Conservation (phyloP, 1,139 yeast species). For the Candida tunisiensis region DNA sequence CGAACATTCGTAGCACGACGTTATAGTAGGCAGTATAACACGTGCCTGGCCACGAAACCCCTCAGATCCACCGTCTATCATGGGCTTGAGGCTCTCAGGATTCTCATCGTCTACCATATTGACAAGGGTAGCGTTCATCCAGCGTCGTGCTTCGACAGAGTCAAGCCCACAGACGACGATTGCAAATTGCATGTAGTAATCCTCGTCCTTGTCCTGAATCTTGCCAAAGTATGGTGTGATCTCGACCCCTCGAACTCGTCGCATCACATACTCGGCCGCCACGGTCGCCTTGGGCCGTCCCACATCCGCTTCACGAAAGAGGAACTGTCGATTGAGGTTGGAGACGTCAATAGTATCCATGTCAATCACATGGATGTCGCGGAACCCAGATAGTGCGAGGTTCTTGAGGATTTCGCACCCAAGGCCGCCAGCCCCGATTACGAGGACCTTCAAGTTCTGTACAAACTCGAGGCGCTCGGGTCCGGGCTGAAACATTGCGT, state of each 20-base stretch:
- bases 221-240: constrained; percentile 46
- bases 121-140: constrained; percentile 71
- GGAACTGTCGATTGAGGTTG: constrained; percentile 78
- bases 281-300: constrained; percentile 70
- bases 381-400: constrained; percentile 63
- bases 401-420: constrained; percentile 90
- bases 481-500: constrained; percentile 21
- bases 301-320: constrained; percentile 57
- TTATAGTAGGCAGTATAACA: constrained; percentile 67
- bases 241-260: constrained; percentile 28
- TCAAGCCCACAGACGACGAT: constrained; percentile 81
- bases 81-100: constrained; percentile 47
- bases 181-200: constrained; percentile 52
- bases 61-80: constrained; percentile 93
- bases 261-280: constrained; percentile 48
- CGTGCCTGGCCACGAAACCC: constrained; percentile 90
- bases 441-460: constrained; percentile 16
- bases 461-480: constrained; percentile 13
- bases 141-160: constrained; percentile 77
- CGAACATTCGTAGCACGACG: constrained; percentile 90
- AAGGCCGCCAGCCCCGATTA: constrained; percentile 87
- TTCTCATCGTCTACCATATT: constrained; percentile 35
- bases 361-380: constrained; percentile 66
- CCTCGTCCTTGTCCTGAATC: constrained; percentile 54
- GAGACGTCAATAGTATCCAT: constrained; percentile 92